Percentiles rank a stretch among this genome's conserved stretches.
Conservation (phyloP, 768 basidiomycete genomes). For the Cubamyces sp. region DNA sequence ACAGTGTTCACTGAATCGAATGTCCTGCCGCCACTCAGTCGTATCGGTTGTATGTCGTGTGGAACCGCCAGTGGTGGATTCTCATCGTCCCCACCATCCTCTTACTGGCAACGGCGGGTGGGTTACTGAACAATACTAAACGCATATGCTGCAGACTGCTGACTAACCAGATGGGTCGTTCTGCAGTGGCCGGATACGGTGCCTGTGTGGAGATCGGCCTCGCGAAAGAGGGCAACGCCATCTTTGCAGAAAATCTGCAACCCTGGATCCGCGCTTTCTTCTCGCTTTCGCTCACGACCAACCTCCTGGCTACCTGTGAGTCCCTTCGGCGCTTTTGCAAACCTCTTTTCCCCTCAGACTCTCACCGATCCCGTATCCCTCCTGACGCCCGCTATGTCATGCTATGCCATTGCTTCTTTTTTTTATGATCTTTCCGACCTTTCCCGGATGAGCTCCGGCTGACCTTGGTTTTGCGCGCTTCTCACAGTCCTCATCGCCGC, state of each 20-base stretch:
- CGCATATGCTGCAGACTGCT: no score
- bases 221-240: slow-evolving; percentile 9
- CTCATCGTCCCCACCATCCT: slow-evolving; percentile 13
- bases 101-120: slow-evolving; percentile 21
- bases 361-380: neutral
- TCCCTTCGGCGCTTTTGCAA: neutral
- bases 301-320: slow-evolving; percentile 21
- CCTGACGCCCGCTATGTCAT: neutral
- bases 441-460: neutral
- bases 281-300: slow-evolving; percentile 21
- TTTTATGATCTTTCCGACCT: neutral
- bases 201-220: slow-evolving; percentile 21
- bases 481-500: slow-evolving; percentile 21
- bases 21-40: neutral
- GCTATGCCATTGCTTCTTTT: neutral
- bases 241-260: slow-evolving; percentile 18
- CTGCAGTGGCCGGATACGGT: slow-evolving; percentile 22
- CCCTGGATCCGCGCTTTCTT: slow-evolving; percentile 25
- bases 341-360: neutral
- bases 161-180: no score
- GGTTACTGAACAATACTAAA: neutral
- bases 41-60: slow-evolving; percentile 21
- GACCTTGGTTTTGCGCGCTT: no score
- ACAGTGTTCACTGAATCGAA: neutral
- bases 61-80: slow-evolving; percentile 19